Evolutionary conservation across 345 rosid genomes (phyloP), one percentile per base, ranked within the genome.

Genomic region (Alliaria petiolata): DNA sequence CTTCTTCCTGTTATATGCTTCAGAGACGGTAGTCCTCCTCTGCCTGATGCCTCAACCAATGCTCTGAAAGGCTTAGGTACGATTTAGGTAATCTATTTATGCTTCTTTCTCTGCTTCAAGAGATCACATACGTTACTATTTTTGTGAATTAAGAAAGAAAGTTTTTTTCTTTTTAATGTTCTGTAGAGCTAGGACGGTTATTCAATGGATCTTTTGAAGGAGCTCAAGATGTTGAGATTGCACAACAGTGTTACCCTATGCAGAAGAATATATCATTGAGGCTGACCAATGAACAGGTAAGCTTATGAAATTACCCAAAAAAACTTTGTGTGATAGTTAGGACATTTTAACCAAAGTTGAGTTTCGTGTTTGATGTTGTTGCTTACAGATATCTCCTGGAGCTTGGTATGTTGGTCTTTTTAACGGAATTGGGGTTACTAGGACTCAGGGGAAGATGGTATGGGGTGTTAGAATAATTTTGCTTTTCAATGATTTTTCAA

Each of bases 401-500:
- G 89, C 83, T 69, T 89, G 90, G 90, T 93, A 89, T 74, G 79
- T 91, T 57, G 97, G 97, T 67, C 89, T 91, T 77, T 93, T 93
- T 71, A 93, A 93, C 25, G 98, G 98, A 39, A 72, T 89, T 75
- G 98, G 98, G 50, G 83, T 85, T 75, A 78, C 84, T 34, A 89
- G 92, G 77, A 81, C 98, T 38, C 97, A 89, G 52, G 89, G 89
- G 52, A 91, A 91, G 81, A 93, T 93, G 98, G 98, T 93, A 85
- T 51, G n/a, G n/a, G 1, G 14, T 6, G 1, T 44, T 31, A 0
- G 13, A 13, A 4, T 8, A 16, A 4, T 8, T 38, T 53, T 39
- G 26, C 20, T 51, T n/a, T 51, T 3, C 8, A 19, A 4, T 44
- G 25, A 3, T 45, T 38, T 22, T n/a, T 30, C 46, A 4, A 17